Percentiles rank a stretch among this genome's conserved stretches.
These are phyloP conservation scores for Curvularia lunata DNA, from an alignment of 2,329 filamentous ascomycete genomes.

Conservation along the genomic window DNA sequence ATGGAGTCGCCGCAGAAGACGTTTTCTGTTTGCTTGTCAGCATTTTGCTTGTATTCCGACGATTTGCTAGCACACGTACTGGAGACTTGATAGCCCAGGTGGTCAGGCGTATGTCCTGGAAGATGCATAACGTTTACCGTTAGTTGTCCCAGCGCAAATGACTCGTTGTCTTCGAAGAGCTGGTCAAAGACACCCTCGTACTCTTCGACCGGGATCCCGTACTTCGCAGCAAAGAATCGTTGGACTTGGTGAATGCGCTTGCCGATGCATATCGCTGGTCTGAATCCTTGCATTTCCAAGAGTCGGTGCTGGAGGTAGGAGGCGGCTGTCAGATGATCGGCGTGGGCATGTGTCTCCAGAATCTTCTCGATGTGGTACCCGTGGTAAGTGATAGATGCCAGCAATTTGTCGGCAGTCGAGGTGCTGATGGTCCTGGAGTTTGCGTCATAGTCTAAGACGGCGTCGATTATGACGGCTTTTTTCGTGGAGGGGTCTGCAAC, in stretches of 20 bases:
- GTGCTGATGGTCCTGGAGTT: slow-evolving; percentile 56
- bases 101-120: slow-evolving; percentile 67
- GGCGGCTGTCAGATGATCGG: slow-evolving; percentile 66
- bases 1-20: slow-evolving; percentile 48
- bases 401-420: slow-evolving; percentile 59
- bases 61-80: slow-evolving; percentile 11
- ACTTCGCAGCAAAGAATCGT: slow-evolving; percentile 56
- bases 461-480: slow-evolving; percentile 64
- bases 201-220: slow-evolving; percentile 55
- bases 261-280: slow-evolving; percentile 62
- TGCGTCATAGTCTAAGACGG: slow-evolving; percentile 65
- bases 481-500: slow-evolving; percentile 61
- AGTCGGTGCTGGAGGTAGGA: slow-evolving; percentile 60
- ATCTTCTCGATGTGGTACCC: slow-evolving; percentile 60
- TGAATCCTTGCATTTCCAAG: slow-evolving; percentile 43
- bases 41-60: not conserved
- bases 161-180: slow-evolving; percentile 61
- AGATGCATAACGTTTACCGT: slow-evolving; percentile 59
- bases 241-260: slow-evolving; percentile 62
- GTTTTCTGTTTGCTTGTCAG: slow-evolving; percentile 30
- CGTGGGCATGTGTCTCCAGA: slow-evolving; percentile 68
- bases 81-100: slow-evolving; percentile 64
- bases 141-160: slow-evolving; percentile 59
- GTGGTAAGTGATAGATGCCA: slow-evolving; percentile 53
- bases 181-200: slow-evolving; percentile 59